Base-by-base conservation (phyloP, 306 rosid genomes). In the Lathyrus oleraceus region DNA sequence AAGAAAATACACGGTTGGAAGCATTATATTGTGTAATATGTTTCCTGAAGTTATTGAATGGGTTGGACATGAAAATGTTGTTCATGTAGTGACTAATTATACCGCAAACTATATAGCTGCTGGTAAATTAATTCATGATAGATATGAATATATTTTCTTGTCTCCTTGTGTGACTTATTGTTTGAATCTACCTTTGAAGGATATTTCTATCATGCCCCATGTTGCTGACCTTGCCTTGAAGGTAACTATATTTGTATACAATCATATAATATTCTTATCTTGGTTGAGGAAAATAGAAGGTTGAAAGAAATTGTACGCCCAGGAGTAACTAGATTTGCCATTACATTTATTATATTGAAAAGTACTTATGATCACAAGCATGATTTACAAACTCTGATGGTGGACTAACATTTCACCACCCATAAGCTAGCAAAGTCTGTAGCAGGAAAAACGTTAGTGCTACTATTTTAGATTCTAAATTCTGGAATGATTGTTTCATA, bases 121-220 rank as follows among this genome's bases (percentile, higher is more conserved):
- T 12, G 48, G 53, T 15, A n/a, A 13, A 47, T 5, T 5, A 9
- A 47, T 47, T 15, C 53, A 47, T 47, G 53, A 47, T 1, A 47
- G 16, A n/a, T 47, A 47, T 47, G 1, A n/a, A 9, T 15, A 21
- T 1, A 15, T 47, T 47, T 47, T 47, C 2, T 47, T 8, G 21
- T 47, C 20, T 15, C 21, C 53, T 15, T n/a, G 53, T 6, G 53
- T 1, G 8, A 23, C 43, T 8, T 25, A 60, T 3, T 60, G 44
- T 15, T 8, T 60, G 65, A 60, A 60, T 60, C 25, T 35, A 6
- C 42, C 32, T 15, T 60, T 60, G 44, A 60, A 60, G 44, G 65
- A 60, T 15, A 60, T 32, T 8, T 10, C 4, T 15, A 60, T 3
- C 23, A n/a, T 15, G 65, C 13, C 65, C 4, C 43, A 60, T 60